Evolutionary conservation across 1,139 yeast species (phyloP), one percentile per base, ranked within the genome.

Genomic region (Pichia sp.): DNA sequence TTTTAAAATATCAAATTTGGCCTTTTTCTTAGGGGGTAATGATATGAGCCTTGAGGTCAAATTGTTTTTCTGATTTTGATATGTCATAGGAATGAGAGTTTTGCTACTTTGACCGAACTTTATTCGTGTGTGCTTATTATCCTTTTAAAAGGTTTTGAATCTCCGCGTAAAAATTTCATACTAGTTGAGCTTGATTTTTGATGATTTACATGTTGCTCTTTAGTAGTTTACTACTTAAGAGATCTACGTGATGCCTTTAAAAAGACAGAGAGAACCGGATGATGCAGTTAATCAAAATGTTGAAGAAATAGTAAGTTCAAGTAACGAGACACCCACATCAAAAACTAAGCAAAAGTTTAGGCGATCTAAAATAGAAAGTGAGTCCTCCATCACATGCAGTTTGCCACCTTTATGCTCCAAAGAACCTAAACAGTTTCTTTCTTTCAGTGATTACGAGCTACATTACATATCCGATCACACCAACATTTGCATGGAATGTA

Each of bases 401-500:
- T 35, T 51, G 11, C 58, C 56, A 6, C 54, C 55, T 7, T 2
- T 31, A 4, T 49, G 52, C 30, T 38, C 48, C 1, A 22, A 22
- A 14, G 23, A 30, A 3, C 53, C 55, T 12, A 18, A 28, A 9
- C 17, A 5, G 2, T 66, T 65, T 36, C 15, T 21, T 0, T 46
- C 39, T 23, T 59, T 58, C 40, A 39, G 34, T 3, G 47, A 47
- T 1, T 67, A 61, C 43, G 71, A 68, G 41, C 32, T 52, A 1
- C 73, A 69, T 41, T 53, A 64, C 14, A 37, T 68, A 53, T 41
- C 57, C 45, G 24, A 49, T 5, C 61, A 58, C 39, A 46, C 54
- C 7, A 47, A 66, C 46, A 53, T 55, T 2, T 77, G 83, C 50
- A 41, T 49, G 0, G 62, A 59, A 36, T 77, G 84, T 52, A 51